Percentiles rank a stretch among this genome's conserved stretches.
Conservation (phyloP, 768 basidiomycete species). For the Tubosaeta sp. region DNA sequence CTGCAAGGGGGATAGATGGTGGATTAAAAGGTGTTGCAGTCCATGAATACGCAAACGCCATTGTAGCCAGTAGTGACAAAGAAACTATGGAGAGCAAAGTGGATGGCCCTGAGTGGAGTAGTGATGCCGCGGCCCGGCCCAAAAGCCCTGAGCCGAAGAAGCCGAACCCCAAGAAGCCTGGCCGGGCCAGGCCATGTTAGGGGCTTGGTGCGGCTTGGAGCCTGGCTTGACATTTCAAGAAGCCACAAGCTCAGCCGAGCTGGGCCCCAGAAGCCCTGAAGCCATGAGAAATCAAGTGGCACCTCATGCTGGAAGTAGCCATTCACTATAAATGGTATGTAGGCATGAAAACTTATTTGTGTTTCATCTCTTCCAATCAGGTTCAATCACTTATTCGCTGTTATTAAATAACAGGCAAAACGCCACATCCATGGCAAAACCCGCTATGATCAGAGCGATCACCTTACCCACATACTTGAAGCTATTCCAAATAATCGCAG, state of each 20-base stretch:
- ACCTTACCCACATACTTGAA: no score
- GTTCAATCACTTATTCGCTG: no score
- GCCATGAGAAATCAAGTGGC: no score
- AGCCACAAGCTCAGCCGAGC: background rate
- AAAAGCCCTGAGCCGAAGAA: background rate
- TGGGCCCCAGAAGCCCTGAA: background rate
- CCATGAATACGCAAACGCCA: constrained; percentile 37
- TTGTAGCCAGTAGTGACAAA: background rate
- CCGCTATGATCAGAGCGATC: no score
- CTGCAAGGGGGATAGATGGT: constrained; percentile 59
- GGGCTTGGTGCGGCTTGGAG: background rate
- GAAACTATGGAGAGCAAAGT: background rate
- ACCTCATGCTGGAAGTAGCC: background rate
- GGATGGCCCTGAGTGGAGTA: background rate
- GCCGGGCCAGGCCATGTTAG: background rate
- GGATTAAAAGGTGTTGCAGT: constrained; percentile 53
- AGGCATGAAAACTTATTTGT: no score
- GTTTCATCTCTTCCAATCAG: no score
- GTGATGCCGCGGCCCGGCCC: no score
- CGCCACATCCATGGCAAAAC: no score
- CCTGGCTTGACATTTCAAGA: background rate
- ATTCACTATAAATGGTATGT: background rate
- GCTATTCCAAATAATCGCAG: no score
- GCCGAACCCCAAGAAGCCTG: background rate
- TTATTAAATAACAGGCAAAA: no score